Evolutionary conservation across 768 basidiomycete species (phyloP), one percentile per base, ranked within the genome.

Genomic region (Boletales sp.): DNA sequence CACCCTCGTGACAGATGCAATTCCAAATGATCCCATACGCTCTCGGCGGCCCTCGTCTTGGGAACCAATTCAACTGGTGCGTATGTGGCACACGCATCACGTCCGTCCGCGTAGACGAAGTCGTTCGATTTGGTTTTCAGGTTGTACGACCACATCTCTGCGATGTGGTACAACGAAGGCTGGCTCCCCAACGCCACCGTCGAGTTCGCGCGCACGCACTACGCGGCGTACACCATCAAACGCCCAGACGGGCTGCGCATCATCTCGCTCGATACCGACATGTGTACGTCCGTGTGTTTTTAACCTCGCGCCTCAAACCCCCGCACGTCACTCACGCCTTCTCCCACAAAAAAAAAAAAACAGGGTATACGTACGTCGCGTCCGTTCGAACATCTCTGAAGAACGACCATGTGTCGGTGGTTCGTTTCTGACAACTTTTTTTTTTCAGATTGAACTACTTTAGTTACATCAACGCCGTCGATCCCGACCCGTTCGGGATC

Each of bases 401-500:
- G 15, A 24, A 24, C 24, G 24, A 24, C 24, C 24, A 5, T 24
- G n/a, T n/a, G n/a, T n/a, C n/a, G n/a, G n/a, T n/a, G n/a, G n/a
- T n/a, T n/a, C n/a, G n/a, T n/a, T n/a, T n/a, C n/a, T n/a, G n/a
- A n/a, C n/a, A n/a, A n/a, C n/a, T n/a, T n/a, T n/a, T n/a, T n/a
- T n/a, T n/a, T n/a, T n/a, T n/a, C n/a, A n/a, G n/a, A 21, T 58
- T 65, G 15, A 80, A 80, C 54, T 74, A 67, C 52, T 79, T 76
- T 61, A 73, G 71, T 50, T 80, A 74, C 52, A 70, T 80, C 56
- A 78, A 79, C 55, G 63, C 75, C 31, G 71, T 69, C 11, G 51
- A 65, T n/a, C 66, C 71, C 4, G 78, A 80, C 53, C 63, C 67
- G 30, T 78, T 72, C 18, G 78, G 79, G 14, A 76, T 79, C 66